Evolutionary conservation across 495 filamentous ascomycete genomes (phyloP).

Genomic region (Xylaria scruposa): DNA sequence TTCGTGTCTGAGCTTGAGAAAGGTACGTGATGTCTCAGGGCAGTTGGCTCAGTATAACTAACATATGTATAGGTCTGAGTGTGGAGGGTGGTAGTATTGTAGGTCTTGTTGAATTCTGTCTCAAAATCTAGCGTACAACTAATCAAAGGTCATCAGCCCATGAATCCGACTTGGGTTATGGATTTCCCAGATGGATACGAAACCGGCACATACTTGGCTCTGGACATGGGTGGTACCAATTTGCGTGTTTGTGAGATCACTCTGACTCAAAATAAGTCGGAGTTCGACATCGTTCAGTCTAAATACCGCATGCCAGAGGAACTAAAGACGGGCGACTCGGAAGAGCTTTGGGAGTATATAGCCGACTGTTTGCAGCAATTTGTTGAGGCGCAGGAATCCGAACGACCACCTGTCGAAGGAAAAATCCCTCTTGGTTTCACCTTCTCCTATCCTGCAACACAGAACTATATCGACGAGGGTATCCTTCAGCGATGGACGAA

Average conservation of each 20-base stretch:
- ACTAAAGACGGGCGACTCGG: slow-evolving; percentile 85
- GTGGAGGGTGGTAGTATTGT: slow-evolving; percentile 93
- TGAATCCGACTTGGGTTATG: slow-evolving; percentile 99
- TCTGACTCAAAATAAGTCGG: slow-evolving; percentile 86
- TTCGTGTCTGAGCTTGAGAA: slow-evolving; percentile 89
- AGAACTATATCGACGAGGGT: slow-evolving; percentile 96
- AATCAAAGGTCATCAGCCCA: slow-evolving; percentile 67
- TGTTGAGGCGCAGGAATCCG: slow-evolving; percentile 85
- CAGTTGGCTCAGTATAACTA: slow-evolving; percentile 24
- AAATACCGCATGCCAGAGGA: slow-evolving; percentile 98
- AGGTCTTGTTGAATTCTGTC: slow-evolving; percentile 46
- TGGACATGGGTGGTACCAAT: slow-evolving; percentile 99
- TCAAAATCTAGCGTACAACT: slow-evolving; percentile 22
- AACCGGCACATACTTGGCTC: slow-evolving; percentile 86
- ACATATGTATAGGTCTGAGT: slow-evolving; percentile 66
- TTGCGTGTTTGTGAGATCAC: slow-evolving; percentile 96
- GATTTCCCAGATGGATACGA: slow-evolving; percentile 88
- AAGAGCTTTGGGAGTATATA: slow-evolving; percentile 97
- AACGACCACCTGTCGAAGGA: slow-evolving; percentile 61
- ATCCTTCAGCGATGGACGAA: slow-evolving; percentile 98
- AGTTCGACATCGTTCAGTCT: slow-evolving; percentile 98
- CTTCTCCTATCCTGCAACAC: slow-evolving; percentile 96
- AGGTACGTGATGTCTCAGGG: slow-evolving; percentile 59
- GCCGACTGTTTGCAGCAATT: slow-evolving; percentile 97
- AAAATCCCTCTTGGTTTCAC: slow-evolving; percentile 92